These are phyloP conservation scores for Pseudoturritis turrita DNA, from an alignment of 345 rosid species.

Conservation along the genomic window DNA sequence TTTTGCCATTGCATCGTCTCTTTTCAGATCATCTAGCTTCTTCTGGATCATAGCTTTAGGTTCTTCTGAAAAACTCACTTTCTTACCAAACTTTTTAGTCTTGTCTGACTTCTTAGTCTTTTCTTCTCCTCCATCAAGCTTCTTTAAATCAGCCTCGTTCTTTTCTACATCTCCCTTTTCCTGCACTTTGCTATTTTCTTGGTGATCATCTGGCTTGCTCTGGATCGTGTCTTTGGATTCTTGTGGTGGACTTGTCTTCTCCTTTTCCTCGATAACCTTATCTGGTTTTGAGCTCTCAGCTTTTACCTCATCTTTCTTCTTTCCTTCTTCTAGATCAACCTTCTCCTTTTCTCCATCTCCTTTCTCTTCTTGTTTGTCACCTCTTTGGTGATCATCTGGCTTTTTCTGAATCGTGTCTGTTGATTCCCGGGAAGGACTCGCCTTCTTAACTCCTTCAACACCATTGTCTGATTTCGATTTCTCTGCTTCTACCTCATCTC, in stretches of 20 bases:
- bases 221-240: conserved; percentile 7
- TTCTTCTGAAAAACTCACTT: conserved; percentile 6
- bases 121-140: conserved; percentile 3
- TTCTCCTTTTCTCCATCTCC: neutral
- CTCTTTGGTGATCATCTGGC: neutral
- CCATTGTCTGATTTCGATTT: neutral
- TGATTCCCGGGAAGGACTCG: neutral
- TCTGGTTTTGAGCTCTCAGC: neutral
- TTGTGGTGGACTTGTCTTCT: conserved; percentile 4
- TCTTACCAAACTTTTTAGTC: neutral
- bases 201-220: conserved; percentile 3
- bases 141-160: neutral
- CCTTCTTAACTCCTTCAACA: neutral
- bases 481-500: neutral
- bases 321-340: conserved; percentile 2
- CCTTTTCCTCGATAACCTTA: neutral
- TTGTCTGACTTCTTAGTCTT: conserved; percentile 13
- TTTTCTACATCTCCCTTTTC: conserved; percentile 8
- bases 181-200: conserved; percentile 3
- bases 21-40: neutral
- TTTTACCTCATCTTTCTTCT: neutral
- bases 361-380: neutral
- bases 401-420: neutral
- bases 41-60: neutral
- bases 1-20: neutral